Evolutionary conservation across 2,329 filamentous ascomycete genomes (phyloP).

Genomic region (Sporothrix luriei): DNA sequence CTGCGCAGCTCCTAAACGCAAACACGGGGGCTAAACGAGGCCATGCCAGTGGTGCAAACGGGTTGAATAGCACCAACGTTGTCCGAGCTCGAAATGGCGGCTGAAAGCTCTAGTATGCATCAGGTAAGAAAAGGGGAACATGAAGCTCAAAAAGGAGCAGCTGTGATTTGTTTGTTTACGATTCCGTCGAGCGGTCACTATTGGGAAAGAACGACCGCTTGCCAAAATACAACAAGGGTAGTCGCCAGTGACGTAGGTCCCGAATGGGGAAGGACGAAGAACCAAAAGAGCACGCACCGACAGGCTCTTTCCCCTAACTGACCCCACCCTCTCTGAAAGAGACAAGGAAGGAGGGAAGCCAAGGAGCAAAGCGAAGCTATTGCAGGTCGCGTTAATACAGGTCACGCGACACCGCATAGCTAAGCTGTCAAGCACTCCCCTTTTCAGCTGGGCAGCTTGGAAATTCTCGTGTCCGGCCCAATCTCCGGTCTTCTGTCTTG

Average conservation of each 20-base stretch:
- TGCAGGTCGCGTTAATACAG: background rate
- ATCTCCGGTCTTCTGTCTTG: constrained; percentile 10
- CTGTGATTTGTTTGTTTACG: background rate
- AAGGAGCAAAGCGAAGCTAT: background rate
- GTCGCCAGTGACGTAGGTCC: constrained; percentile 21
- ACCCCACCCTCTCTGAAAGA: no score
- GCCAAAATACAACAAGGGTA: background rate
- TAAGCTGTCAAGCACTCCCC: constrained; percentile 20
- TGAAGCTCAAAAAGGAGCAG: background rate
- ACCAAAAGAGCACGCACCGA: background rate
- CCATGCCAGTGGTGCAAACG: background rate
- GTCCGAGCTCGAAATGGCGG: no score
- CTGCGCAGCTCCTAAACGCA: background rate
- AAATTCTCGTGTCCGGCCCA: background rate
- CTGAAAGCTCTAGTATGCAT: no score
- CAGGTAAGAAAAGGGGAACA: background rate
- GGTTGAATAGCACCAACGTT: no score
- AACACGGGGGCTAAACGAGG: background rate
- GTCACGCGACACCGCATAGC: constrained; percentile 23
- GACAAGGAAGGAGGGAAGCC: no score
- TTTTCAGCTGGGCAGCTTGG: background rate
- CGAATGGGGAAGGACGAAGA: background rate
- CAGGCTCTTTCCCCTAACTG: background rate
- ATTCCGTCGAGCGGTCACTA: background rate
- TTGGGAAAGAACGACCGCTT: background rate